Evolutionary conservation across 108 stramenopile genomes (phyloP), one percentile per base, ranked within the genome.

Genomic region (Cyclotella baltica): DNA sequence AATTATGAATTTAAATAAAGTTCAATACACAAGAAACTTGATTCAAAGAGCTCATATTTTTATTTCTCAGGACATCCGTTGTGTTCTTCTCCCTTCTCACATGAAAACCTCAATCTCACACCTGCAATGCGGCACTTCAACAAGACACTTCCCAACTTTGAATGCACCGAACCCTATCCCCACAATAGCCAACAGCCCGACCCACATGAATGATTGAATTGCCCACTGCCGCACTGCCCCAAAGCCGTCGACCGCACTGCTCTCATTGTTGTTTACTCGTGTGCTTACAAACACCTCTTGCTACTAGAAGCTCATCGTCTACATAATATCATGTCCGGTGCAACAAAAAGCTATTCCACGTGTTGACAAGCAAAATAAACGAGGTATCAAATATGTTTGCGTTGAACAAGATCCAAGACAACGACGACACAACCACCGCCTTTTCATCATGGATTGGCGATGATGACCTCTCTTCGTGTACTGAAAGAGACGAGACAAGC

Each of bases 361-460:
- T n/a, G n/a, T n/a, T n/a, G n/a, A n/a, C 10, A 43, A 43, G 10
- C 6, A 43, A 43, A 43, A 6, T 13, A 43, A 43, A 10, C 40
- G n/a, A 52, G 4, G 18, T n/a, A n/a, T 52, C 51, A n/a, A 13
- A n/a, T 10, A 52, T 52, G 51, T 52, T 52, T 52, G n/a, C 33
- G 5, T 20, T 34, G 31, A 61, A 25, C 23, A 25, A n/a, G 55
- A 25, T 61, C 11, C 59, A 61, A 33, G 31, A 33, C 30, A 31
- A 61, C 33, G 59, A 61, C 47, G 47, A 48, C 6, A n/a, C n/a
- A 33, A 34, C 59, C 33, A 61, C 59, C 11, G 59, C 59, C 13
- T 61, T 34, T 61, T 61, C 59, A 1, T 61, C 59, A 31, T 61
- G 59, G 59, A 61, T 34, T 33, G 59, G n/a, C 4, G 15, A 16